Conservation (phyloP, 495 filamentous ascomycete genomes). For the Aspergillus indologenus region DNA sequence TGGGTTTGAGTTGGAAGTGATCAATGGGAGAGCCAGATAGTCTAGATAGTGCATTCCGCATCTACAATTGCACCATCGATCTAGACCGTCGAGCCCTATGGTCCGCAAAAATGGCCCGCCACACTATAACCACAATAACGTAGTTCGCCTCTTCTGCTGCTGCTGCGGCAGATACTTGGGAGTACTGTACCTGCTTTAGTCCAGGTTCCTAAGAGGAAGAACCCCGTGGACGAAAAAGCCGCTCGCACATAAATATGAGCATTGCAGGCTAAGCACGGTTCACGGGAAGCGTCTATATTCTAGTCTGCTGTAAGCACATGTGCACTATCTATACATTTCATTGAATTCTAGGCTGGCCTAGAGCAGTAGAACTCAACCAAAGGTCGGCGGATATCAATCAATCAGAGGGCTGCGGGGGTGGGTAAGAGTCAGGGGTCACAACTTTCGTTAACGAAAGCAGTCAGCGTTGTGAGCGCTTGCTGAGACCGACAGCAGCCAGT, state of each 20-base stretch:
- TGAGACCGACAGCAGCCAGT: constrained; percentile 2
- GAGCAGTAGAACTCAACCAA: no score
- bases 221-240: neutral
- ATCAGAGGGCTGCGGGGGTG: neutral
- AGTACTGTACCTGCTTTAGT: neutral
- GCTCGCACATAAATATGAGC: neutral
- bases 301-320: neutral
- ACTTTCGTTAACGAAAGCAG: no score
- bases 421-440: neutral
- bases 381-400: neutral
- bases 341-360: neutral
- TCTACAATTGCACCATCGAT: neutral
- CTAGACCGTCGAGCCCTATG: neutral
- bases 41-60: no score
- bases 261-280: neutral
- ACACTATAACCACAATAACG: neutral
- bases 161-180: neutral
- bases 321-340: no score
- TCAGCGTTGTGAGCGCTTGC: constrained; percentile 8
- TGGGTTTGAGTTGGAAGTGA: no score
- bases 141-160: neutral
- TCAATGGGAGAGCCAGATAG: no score
- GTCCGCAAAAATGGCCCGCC: neutral
- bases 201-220: neutral
- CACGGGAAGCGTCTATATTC: neutral